phyloP scores from a whole-genome alignment of 768 basidiomycete genomes.

The Termitomyces sp. region DNA sequence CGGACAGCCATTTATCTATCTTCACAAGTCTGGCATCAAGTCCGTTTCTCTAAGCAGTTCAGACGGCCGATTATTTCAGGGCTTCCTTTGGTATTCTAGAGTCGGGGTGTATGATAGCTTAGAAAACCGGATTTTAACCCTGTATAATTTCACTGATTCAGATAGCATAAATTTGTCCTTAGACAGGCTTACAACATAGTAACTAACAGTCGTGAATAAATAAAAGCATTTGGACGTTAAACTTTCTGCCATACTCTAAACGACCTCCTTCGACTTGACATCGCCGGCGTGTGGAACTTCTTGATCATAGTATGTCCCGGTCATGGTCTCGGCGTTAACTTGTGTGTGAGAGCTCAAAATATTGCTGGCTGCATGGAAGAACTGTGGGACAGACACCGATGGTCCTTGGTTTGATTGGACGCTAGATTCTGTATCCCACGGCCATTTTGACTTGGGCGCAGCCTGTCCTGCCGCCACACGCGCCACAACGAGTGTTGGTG shows the following conservation, averaged over 20 bases:
- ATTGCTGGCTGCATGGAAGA: neutral
- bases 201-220: neutral
- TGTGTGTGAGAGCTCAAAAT: neutral
- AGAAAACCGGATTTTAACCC: too few relatives aligned
- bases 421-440: neutral
- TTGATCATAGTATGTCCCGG: neutral
- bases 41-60: too few relatives aligned
- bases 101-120: too few relatives aligned
- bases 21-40: too few relatives aligned
- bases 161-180: too few relatives aligned
- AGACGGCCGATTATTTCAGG: too few relatives aligned
- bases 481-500: slow-evolving; percentile 12
- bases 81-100: too few relatives aligned
- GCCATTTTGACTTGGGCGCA: slow-evolving; percentile 3
- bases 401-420: neutral
- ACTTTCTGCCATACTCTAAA: neutral
- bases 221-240: neutral
- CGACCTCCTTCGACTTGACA: neutral
- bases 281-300: neutral
- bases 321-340: neutral
- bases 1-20: too few relatives aligned
- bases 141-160: too few relatives aligned
- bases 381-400: neutral
- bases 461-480: slow-evolving; percentile 12
- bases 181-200: neutral